phyloP scores from a whole-genome alignment of 2,329 filamentous ascomycete genomes.

The Purpureocillium takamizusanense region DNA sequence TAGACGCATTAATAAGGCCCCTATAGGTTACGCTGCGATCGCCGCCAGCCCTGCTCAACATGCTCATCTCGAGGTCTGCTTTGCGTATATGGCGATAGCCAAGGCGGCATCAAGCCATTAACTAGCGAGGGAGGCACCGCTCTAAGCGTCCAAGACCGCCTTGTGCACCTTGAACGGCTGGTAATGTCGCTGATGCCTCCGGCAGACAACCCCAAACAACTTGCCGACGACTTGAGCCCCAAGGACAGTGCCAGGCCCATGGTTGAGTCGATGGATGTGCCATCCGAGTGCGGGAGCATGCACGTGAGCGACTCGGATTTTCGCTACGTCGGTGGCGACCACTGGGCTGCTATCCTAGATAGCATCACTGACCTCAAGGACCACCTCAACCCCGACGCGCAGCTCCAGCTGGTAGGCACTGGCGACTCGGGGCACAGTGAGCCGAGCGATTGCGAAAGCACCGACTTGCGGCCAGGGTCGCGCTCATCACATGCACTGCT shows the following conservation, averaged over 20 bases:
- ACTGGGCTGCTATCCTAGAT: slow-evolving; percentile 32
- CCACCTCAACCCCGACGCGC: slow-evolving; percentile 20
- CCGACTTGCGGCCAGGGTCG: slow-evolving; percentile 5
- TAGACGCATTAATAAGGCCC: neutral
- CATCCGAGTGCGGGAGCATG: slow-evolving; percentile 22
- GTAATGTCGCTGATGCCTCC: too few species aligned
- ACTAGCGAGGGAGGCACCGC: slow-evolving; percentile 4
- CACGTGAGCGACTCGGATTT: slow-evolving; percentile 12
- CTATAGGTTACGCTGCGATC: slow-evolving; percentile 15
- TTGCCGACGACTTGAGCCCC: slow-evolving; percentile 11
- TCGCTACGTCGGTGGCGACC: slow-evolving; percentile 24
- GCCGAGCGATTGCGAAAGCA: neutral
- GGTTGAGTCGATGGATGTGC: neutral
- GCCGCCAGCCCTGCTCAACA: slow-evolving; percentile 12
- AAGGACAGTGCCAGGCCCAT: slow-evolving; percentile 3
- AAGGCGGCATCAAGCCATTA: neutral
- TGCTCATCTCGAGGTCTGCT: slow-evolving; percentile 11
- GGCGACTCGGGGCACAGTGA: too few species aligned
- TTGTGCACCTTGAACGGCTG: slow-evolving; percentile 18
- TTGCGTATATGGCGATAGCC: slow-evolving; percentile 10
- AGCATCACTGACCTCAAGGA: slow-evolving; percentile 29
- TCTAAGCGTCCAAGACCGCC: slow-evolving; percentile 1
- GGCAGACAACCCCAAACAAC: neutral
- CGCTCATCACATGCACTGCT: too few species aligned
- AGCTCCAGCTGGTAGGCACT: slow-evolving; percentile 1